Conservation (phyloP, 129 eudicot species). For the Silybum marianum region DNA sequence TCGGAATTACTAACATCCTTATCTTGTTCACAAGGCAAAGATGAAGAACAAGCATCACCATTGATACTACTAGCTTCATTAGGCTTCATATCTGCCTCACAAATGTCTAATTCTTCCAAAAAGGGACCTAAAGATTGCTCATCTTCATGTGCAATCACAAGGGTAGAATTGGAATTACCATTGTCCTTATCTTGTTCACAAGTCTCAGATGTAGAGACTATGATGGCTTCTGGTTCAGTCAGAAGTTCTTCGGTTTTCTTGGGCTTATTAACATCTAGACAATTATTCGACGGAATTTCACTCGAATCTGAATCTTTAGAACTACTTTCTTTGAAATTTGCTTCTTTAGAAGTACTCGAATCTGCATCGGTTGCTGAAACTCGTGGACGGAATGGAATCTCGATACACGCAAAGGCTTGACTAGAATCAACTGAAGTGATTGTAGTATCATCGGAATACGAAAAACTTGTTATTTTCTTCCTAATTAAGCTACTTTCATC, state of each 20-base stretch:
- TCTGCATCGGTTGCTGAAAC: constrained; percentile 7
- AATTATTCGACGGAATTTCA: constrained; percentile 24
- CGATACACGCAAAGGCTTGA: constrained; percentile 32
- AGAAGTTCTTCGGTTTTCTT: constrained; percentile 29
- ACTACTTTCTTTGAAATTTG: constrained; percentile 24
- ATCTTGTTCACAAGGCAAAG: constrained; percentile 11
- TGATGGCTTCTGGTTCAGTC: constrained; percentile 17
- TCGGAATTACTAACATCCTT: constrained; percentile 27
- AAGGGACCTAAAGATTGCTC: constrained; percentile 27
- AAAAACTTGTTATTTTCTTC: constrained; percentile 47
- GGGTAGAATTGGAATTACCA: constrained; percentile 21
- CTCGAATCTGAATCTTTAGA: constrained; percentile 30
- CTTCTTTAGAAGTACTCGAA: neutral
- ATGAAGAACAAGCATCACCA: constrained; percentile 10
- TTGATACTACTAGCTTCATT: constrained; percentile 10
- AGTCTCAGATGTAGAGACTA: constrained; percentile 26
- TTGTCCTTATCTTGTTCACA: constrained; percentile 29
- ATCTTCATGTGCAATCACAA: constrained; percentile 27
- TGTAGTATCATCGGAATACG: constrained; percentile 51
- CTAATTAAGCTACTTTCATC: constrained; percentile 46
- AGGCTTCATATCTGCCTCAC: constrained; percentile 14
- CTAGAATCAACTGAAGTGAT: constrained; percentile 46
- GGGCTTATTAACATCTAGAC: constrained; percentile 15
- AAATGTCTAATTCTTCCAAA: constrained; percentile 26
- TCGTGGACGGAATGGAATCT: constrained; percentile 37